Base-by-base conservation (phyloP, 2,329 filamentous ascomycete genomes). In the Emmonsiellopsis sp. region DNA sequence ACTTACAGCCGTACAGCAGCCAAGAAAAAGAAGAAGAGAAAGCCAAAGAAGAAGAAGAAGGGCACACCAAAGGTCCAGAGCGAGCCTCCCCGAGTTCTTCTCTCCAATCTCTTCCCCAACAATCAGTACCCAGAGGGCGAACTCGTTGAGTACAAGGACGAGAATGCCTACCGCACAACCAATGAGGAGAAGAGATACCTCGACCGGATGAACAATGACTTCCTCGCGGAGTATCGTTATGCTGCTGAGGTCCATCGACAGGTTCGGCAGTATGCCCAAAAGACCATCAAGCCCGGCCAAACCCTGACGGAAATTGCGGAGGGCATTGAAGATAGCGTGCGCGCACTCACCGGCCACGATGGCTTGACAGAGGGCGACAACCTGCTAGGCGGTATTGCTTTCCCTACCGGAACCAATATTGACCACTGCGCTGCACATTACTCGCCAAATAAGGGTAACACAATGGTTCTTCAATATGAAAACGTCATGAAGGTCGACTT, bases 221-320 rank as follows among this genome's bases (percentile, higher is more conserved):
- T 89, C 73, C 72, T 94, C 51, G 77, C 79, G 56, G 89, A 94
- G 64, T 94, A 91, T 69, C 84, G 89, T 57, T 81, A 91, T 63
- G 89, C 83, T 46, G 87, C 89, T n/a, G 89, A 94, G 72, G 82
- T 89, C n/a, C 89, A 95, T 69, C 83, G 89, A 54, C 87, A 94
- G 67, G 89, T 93, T 54, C 84, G 89, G 50, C 84, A 89, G 69
- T 91, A 87, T 79, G 88, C 87, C 3, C 84, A 89, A 71, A 84
- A 85, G 67, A 84, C 79, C 65, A 87, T 93, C 65, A 86, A 86
- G 75, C 89, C 89, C 0, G 89, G 89, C 47, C 84, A 89, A 77
- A 81, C 79, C 6, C 73, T 95, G 65, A 89, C 85, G 2, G 84
- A 90, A 68, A 92, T 94, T 60, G 87, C 88, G 7, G 85, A 92